phyloP scores from a whole-genome alignment of 2,329 filamentous ascomycete genomes.

The Coniochaeta hoffmannii region DNA sequence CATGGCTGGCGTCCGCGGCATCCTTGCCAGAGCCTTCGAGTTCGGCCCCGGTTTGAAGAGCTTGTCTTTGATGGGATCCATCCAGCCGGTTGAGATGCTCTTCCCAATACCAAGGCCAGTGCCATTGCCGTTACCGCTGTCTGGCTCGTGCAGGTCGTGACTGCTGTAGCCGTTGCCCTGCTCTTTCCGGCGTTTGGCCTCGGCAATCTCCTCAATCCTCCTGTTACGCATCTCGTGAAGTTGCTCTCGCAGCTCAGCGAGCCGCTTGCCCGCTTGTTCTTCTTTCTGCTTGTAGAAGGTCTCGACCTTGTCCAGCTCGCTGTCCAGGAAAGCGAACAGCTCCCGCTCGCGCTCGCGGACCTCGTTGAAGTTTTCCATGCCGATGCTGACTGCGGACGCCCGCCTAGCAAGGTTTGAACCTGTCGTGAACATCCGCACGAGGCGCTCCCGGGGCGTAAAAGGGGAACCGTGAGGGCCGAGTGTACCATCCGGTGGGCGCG shows the following conservation, averaged over 20 bases:
- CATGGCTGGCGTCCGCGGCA: conserved; percentile 43
- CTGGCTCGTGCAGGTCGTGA: conserved; percentile 16
- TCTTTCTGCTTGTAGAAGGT: conserved; percentile 84
- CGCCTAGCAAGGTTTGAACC: conserved; percentile 23
- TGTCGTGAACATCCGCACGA: conserved; percentile 33
- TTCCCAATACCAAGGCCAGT: too few relatives aligned
- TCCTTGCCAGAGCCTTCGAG: conserved; percentile 49
- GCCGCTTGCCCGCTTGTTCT: conserved; percentile 67
- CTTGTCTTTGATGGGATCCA: conserved; percentile 46
- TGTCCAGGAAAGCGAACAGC: conserved; percentile 79
- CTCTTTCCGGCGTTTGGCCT: conserved; percentile 28
- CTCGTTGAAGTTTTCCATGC: conserved; percentile 34
- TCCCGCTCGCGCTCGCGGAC: conserved; percentile 71
- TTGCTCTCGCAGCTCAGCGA: conserved; percentile 69
- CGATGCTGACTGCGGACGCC: conserved; percentile 31
- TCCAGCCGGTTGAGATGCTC: conserved; percentile 27
- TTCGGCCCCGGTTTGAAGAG: conserved; percentile 52
- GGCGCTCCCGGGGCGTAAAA: conserved; percentile 17
- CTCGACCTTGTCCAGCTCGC: conserved; percentile 86
- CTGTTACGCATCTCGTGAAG: conserved; percentile 89
- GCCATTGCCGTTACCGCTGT: too few relatives aligned
- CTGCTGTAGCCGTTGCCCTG: conserved; percentile 14
- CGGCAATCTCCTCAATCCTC: conserved; percentile 63
- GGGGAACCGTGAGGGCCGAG: background rate
- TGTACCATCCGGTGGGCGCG: background rate